Evolutionary conservation across 345 rosid species (phyloP), one percentile per base, ranked within the genome.

Genomic region (Raphanus sativus): DNA sequence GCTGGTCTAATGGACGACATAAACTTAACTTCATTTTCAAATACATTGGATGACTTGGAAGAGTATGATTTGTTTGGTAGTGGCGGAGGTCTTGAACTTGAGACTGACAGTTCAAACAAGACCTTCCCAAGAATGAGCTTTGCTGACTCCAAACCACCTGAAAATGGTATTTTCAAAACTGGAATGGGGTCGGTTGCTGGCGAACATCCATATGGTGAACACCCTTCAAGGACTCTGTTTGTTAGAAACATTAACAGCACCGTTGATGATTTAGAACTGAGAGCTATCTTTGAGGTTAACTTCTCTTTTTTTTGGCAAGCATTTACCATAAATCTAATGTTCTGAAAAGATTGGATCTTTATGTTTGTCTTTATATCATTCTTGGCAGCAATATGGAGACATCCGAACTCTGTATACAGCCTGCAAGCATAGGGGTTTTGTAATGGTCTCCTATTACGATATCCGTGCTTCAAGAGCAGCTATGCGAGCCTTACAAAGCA

Each of bases 381-480:
- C 10, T 60, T 73, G 80, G 84, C 81, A 90, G 96, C 89, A 87
- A 83, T 87, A 74, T 78, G 93, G 96, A 21, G 87, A 90, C 70
- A 90, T 90, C 62, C 81, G 96, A 81, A 83, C 93, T 68, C 75
- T 90, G 21, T 89, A 90, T 82, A 90, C 93, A 34, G 89, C 93
- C 13, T 90, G 96, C 80, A 90, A 89, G 80, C 93, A 89, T 33
- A 69, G 96, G 71, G 93, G 96, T 21, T 90, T 90, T 62, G 96
- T 90, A 79, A 90, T 90, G 93, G 86, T 90, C 62, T 90, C 93
- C 6, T 90, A 89, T 69, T 87, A 87, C 75, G 96, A 90, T 81
- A 90, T 90, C 12, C 96, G 96, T 74, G 81, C 88, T 76, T 92
- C 96, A 26, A 85, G 91, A 84, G 86, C 86, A 69, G 96, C 93